A percentile compares a stretch with the other conserved stretches of the same genome.
Conservation (phyloP, 208 protist genomes). For the Kentomonas sorsogonicus region DNA sequence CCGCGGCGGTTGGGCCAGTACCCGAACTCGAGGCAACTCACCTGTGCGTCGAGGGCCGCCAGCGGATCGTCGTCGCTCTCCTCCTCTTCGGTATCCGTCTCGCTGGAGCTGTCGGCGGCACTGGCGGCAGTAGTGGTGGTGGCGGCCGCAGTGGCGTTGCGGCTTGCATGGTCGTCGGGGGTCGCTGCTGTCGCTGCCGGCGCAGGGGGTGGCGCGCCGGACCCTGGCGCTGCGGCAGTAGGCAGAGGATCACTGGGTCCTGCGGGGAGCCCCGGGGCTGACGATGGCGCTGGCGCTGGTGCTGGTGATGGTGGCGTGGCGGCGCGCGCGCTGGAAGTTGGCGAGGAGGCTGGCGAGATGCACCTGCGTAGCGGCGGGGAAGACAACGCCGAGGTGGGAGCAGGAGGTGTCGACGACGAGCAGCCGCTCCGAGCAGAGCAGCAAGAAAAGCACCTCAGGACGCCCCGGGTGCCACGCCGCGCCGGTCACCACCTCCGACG, state of each 20-base stretch:
- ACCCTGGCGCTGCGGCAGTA: too few relatives aligned
- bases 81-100: background rate
- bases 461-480: constrained; percentile 56
- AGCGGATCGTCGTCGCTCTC: background rate
- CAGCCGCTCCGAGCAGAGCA: constrained; percentile 41
- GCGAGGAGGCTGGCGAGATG: too few relatives aligned
- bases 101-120: background rate
- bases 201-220: too few relatives aligned
- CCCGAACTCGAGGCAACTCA: too few relatives aligned
- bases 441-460: constrained; percentile 33
- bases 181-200: background rate
- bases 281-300: too few relatives aligned
- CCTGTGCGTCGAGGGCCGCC: too few relatives aligned
- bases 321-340: too few relatives aligned
- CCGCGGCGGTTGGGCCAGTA: too few relatives aligned
- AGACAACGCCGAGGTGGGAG: constrained; percentile 7
- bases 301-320: too few relatives aligned
- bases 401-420: constrained; percentile 32
- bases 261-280: too few relatives aligned
- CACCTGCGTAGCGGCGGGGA: background rate
- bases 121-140: background rate
- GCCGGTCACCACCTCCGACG: constrained; percentile 40
- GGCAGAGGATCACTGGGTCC: too few relatives aligned
- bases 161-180: background rate
- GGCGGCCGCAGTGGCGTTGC: background rate